These are phyloP conservation scores for Wickerhamomyces ciferrii DNA, from an alignment of 805 yeast species.

Conservation along the genomic window DNA sequence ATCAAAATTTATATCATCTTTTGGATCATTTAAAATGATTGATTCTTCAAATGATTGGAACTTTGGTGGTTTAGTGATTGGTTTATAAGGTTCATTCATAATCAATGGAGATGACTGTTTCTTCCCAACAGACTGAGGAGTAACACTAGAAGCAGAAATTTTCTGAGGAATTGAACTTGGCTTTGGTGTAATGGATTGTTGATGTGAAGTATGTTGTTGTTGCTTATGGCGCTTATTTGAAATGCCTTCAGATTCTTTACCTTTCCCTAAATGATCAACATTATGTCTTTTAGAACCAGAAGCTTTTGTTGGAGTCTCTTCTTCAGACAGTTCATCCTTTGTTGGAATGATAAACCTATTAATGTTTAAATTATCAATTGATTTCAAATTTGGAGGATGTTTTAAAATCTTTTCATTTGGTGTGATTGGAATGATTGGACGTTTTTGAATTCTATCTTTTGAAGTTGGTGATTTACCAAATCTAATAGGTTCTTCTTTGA, in stretches of 20 bases:
- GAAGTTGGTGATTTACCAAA: not conserved
- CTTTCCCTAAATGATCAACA: not conserved
- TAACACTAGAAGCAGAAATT: not conserved
- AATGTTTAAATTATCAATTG: not conserved
- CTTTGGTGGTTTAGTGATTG: constrained; percentile 6
- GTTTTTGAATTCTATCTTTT: not conserved
- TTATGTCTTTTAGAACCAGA: not conserved
- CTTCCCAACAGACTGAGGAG: not conserved
- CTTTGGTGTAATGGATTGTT: not conserved
- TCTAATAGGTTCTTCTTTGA: not conserved
- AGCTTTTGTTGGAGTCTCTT: not conserved
- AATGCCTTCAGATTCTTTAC: not conserved
- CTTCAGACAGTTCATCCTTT: not conserved
- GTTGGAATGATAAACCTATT: not conserved
- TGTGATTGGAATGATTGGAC: not conserved
- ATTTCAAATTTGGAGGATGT: not conserved
- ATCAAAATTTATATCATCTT: not conserved
- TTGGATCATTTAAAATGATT: constrained; percentile 1
- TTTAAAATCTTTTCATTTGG: not conserved
- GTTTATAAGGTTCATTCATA: not conserved
- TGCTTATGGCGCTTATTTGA: not conserved
- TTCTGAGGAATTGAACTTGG: constrained; percentile 6
- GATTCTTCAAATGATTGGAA: constrained; percentile 1
- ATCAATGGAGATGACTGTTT: not conserved
- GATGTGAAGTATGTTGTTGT: not conserved